Evolutionary conservation across 2,329 filamentous ascomycete genomes (phyloP), one percentile per base, ranked within the genome.

Genomic region (Didymella arachidicola): DNA sequence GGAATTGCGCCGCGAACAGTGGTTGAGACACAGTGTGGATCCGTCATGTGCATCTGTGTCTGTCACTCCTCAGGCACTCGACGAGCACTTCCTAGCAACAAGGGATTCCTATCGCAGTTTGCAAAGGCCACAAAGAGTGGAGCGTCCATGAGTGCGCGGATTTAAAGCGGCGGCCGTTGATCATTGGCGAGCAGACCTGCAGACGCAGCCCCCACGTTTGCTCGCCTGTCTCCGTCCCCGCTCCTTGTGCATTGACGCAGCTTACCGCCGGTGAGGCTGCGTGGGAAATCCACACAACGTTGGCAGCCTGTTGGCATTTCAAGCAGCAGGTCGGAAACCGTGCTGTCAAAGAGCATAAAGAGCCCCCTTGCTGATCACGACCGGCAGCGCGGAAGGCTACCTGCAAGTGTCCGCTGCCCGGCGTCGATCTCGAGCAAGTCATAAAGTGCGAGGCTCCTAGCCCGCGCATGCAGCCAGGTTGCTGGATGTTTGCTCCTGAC

Each of bases 171-270:
- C 45, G 45, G 16, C 32, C 29, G 50, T 50, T 50, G 41, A 50
- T 59, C 50, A 27, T 50, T 53, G 49, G 50, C 49, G 49, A 49
- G 11, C 45, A 53, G 49, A 53, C 50, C 49, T 43, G 50, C 56
- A 52, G 36, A 42, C 30, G 39, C 39, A 45, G 34, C 56, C 56
- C 55, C 56, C 56, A 59, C 56, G 56, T 41, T 41, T 41, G 38
- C 48, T 53, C 56, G 56, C 56, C 50, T 59, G 45, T 59, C 56
- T 59, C 56, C 46, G 46, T 43, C 41, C 56, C 56, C 45, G 56
- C 50, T 43, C 41, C 50, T 45, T 54, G 10, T 51, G 56, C 56
- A 53, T 46, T 34, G 56, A 51, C 34, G 50, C 41, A 46, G 36
- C 41, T 54, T 59, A 51, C 56, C 45, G 56, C 56, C 50, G 44